Base-by-base conservation (phyloP, 305 asterid species). In the Petunia hybrid region DNA sequence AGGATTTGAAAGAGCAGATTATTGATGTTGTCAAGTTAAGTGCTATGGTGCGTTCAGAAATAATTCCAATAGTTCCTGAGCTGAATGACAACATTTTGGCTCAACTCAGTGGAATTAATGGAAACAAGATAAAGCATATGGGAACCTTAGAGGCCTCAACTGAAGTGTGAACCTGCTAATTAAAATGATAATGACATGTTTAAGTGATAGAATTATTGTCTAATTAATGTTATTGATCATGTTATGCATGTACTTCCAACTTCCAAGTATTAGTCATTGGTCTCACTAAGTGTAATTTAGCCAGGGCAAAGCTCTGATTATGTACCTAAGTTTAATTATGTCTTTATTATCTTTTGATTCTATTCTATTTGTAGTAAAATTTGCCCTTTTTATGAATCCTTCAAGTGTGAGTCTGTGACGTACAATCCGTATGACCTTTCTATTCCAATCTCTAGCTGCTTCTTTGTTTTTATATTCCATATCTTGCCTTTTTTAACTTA, bases 1-100 rank as follows among this genome's bases (percentile, higher is more conserved):
- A 88, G 48, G 86, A 68, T 3, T 65, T 82, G 59, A 66, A 35
- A 31, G 68, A 82, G 40, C 75, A 77, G n/a, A 77, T 86, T 2
- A 85, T 89, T 69, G 89, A 90, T 86, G 87, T 90, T 41, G 87
- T 83, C 80, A 87, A 87, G 83, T 82, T 89, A 55, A 71, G 86
- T 71, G 88, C 85, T 43, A 22, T 85, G 65, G 79, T 85, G 45
- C 59, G 83, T 76, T 51, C 87, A 7, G 91, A 82, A 46, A 90
- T 82, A 2, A 84, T 84, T 60, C 89, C 89, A 5, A 77, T 59
- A 6, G 83, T 81, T 36, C 38, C 63, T 45, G 62, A 73, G 8
- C 63, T 73, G 63, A 73, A 73, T 51, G 78, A 73, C 6, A 36
- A 13, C 13, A 36, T 35, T 0, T 0, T 73, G 36, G 63, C 78